These are phyloP conservation scores for Penicillium verrucosum DNA, from an alignment of 2,329 filamentous ascomycete species.

Conservation along the genomic window DNA sequence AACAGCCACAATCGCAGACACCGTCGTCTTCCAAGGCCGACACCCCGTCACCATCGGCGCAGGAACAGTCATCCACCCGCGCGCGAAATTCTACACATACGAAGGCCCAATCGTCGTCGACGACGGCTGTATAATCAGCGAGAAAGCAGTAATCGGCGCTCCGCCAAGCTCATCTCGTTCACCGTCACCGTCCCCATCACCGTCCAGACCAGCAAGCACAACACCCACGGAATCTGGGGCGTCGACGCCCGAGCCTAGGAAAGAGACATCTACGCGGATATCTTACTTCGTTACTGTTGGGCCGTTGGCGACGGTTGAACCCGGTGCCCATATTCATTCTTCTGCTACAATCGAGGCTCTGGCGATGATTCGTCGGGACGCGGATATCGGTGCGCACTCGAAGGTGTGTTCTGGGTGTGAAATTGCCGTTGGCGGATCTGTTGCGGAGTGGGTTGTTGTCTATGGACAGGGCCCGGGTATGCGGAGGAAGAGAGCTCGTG, in stretches of 20 bases:
- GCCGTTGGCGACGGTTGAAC: conserved; percentile 35
- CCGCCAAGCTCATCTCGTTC: conserved; percentile 42
- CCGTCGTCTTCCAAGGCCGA: conserved; percentile 54
- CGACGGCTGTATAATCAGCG: conserved; percentile 76
- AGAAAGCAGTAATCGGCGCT: conserved; percentile 51
- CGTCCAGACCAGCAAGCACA: conserved; percentile 1
- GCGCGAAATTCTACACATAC: conserved; percentile 72
- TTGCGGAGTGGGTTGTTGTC: conserved; percentile 67
- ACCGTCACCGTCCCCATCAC: conserved; percentile 5
- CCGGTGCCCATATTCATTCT: conserved; percentile 41
- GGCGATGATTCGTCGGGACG: conserved; percentile 35
- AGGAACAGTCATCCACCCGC: conserved; percentile 81
- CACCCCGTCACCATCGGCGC: conserved; percentile 75
- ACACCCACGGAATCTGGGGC: conserved; percentile 3
- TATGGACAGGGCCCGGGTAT: conserved; percentile 59
- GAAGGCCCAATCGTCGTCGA: conserved; percentile 77
- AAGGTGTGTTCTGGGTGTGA: conserved; percentile 65
- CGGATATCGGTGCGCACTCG: conserved; percentile 54
- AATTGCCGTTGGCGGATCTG: conserved; percentile 54
- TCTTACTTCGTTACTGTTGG: conserved; percentile 41
- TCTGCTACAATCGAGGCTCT: conserved; percentile 46
- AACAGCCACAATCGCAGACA: conserved; percentile 40
- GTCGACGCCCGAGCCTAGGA: neutral
- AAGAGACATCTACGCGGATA: conserved; percentile 29
- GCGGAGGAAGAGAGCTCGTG: conserved; percentile 34